phyloP scores from a whole-genome alignment of 2,329 filamentous ascomycete genomes.

The Monosporascus sp. region DNA sequence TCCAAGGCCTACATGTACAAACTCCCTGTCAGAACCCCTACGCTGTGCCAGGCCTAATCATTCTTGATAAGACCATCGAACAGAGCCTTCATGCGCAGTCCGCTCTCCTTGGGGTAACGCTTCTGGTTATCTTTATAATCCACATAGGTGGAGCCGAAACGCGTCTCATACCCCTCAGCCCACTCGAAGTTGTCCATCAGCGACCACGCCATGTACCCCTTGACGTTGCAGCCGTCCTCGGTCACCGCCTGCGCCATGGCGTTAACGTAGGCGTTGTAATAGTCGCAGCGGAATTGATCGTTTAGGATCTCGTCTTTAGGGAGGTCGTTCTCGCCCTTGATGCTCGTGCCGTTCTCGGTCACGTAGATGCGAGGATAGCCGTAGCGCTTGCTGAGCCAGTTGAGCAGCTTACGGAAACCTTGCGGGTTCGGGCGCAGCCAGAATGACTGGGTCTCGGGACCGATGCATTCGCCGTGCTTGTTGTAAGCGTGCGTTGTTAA shows the following conservation, averaged over 20 bases:
- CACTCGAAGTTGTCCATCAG: constrained; percentile 89
- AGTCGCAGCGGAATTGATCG: constrained; percentile 75
- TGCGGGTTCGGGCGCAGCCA: constrained; percentile 74
- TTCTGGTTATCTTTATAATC: constrained; percentile 78
- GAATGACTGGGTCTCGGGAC: constrained; percentile 73
- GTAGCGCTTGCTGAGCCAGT: constrained; percentile 75
- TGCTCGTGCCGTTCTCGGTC: constrained; percentile 81
- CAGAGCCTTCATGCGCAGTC: constrained; percentile 61
- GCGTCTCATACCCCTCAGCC: constrained; percentile 85
- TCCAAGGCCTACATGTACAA: too few relatives aligned
- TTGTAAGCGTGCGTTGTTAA: constrained; percentile 66
- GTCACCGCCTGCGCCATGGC: constrained; percentile 69
- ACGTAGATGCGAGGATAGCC: constrained; percentile 73
- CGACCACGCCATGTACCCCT: constrained; percentile 81
- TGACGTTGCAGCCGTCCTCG: constrained; percentile 71
- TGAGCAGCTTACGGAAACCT: constrained; percentile 72
- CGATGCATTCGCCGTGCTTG: constrained; percentile 69
- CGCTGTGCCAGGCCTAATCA: constrained; percentile 28
- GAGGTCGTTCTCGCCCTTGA: constrained; percentile 78
- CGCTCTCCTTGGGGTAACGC: constrained; percentile 78
- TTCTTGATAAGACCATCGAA: constrained; percentile 68
- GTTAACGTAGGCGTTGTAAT: constrained; percentile 71
- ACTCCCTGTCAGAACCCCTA: too few relatives aligned
- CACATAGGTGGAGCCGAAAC: constrained; percentile 67
- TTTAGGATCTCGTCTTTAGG: constrained; percentile 64